Evolutionary conservation across 2,329 filamentous ascomycete genomes (phyloP).

Genomic region (Fusarium ambrosium): DNA sequence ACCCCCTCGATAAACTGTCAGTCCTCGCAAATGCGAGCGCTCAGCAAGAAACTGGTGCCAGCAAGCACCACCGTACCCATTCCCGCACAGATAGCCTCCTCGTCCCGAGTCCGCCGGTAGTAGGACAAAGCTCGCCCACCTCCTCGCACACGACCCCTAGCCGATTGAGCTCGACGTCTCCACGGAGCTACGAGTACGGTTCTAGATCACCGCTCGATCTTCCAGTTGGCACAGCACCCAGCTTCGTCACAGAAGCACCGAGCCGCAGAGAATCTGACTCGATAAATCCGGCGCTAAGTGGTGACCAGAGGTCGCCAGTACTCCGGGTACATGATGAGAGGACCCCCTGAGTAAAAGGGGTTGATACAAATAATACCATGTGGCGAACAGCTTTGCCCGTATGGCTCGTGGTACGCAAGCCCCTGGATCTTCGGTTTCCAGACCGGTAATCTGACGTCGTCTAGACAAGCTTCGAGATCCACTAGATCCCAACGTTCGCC

Average conservation of each 20-base stretch:
- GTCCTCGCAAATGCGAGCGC: constrained; percentile 56
- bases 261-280: constrained; percentile 44
- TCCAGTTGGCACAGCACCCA: constrained; percentile 2
- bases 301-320: constrained; percentile 46
- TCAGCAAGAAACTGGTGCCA: constrained; percentile 46
- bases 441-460: neutral
- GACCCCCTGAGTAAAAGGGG: constrained; percentile 9
- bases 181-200: constrained; percentile 40
- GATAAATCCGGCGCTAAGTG: constrained; percentile 45
- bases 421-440: neutral
- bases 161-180: constrained; percentile 42
- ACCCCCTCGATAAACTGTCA: constrained; percentile 53
- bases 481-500: neutral
- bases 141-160: constrained; percentile 41
- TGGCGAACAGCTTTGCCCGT: constrained; percentile 1
- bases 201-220: constrained; percentile 30
- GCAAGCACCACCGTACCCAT: constrained; percentile 38
- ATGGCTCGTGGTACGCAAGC: neutral
- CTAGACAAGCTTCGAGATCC: neutral
- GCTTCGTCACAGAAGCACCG: constrained; percentile 53
- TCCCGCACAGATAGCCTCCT: constrained; percentile 41
- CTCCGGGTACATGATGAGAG: constrained; percentile 49
- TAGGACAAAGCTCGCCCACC: constrained; percentile 39
- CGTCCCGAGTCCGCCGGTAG: constrained; percentile 40
- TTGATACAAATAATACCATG: neutral